Base-by-base conservation (phyloP, 2,329 filamentous ascomycete species). In the Aspergillus brunneoviolaceus region DNA sequence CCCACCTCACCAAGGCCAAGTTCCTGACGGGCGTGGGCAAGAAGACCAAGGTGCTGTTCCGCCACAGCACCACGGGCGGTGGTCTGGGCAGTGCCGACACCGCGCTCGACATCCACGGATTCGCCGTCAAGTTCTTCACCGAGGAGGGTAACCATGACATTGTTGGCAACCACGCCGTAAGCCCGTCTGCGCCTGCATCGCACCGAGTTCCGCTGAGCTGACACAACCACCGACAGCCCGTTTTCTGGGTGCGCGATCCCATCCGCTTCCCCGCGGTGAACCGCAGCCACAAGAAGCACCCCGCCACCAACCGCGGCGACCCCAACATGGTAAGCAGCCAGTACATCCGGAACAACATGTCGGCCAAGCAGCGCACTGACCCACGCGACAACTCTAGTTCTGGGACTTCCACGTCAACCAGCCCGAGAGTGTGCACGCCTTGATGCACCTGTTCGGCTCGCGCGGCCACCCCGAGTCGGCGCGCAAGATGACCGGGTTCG, bases 241-340 rank as follows among this genome's bases (percentile, higher is more conserved):
- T 80, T 9, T 80, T 80, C 69, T 80, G 80, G 60, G 72, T 80
- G 48, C 72, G 79, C 3, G 79, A 81, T 56, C 77, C 78, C 11
- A 65, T 75, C 54, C 77, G 78, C 55, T 80, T 80, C 55, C 77
- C 77, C 2, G 72, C 72, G 2, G 59, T 80, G 53, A 79, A 78
- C 58, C 70, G 89, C 67, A 88, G 86, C 0, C 87, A 90, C 70
- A 90, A 90, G 78, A 80, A 86, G 14, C 76, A 90, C 64, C 87
- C 87, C 0, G 79, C 84, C 60, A 89, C 85, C 0, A 84, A 89
- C 68, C 73, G 88, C 1, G 85, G 83, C n/a, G 84, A 88, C 71
- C 84, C 85, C 25, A 86, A 85, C 51, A 84, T 84, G 69, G 77
- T 76, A 54, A 67, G 68, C 62, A 29, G 27, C 27, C 27, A 29